phyloP scores from a whole-genome alignment of 1,139 yeast species.

The Magnusiomyces fungicola region DNA sequence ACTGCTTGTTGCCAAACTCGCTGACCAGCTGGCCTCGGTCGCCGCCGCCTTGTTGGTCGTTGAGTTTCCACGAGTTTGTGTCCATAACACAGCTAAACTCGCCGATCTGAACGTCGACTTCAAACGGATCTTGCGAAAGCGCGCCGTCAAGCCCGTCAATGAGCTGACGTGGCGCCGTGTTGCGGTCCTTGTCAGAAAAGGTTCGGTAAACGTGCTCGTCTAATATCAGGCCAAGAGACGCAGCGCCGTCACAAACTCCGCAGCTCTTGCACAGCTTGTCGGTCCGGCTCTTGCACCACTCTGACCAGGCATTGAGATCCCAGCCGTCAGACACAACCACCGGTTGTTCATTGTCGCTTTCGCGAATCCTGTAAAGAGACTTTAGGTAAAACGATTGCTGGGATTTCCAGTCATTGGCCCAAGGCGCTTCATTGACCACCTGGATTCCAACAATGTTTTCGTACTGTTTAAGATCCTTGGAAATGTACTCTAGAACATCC shows the following conservation, averaged over 20 bases:
- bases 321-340: conserved; percentile 87
- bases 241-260: conserved; percentile 16
- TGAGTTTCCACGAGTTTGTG: conserved; percentile 60
- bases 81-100: conserved; percentile 89
- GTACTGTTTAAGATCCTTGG: conserved; percentile 46
- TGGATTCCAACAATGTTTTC: conserved; percentile 80
- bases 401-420: conserved; percentile 38
- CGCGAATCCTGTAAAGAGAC: conserved; percentile 57
- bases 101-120: conserved; percentile 74
- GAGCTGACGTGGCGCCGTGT: conserved; percentile 56
- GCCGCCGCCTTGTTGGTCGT: conserved; percentile 26
- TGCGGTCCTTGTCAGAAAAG: conserved; percentile 67
- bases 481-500: conserved; percentile 52
- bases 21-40: conserved; percentile 39
- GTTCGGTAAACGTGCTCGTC: conserved; percentile 87
- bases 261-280: conserved; percentile 24
- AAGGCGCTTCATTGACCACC: conserved; percentile 76
- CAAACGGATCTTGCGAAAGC: conserved; percentile 44
- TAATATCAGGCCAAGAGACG: conserved; percentile 54
- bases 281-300: conserved; percentile 50
- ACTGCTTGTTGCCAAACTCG: conserved; percentile 39
- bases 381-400: conserved; percentile 54
- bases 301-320: conserved; percentile 78
- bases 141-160: conserved; percentile 37
- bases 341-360: conserved; percentile 52